phyloP scores from a whole-genome alignment of 2,329 filamentous ascomycete species.

The Fusarium nelsonii region DNA sequence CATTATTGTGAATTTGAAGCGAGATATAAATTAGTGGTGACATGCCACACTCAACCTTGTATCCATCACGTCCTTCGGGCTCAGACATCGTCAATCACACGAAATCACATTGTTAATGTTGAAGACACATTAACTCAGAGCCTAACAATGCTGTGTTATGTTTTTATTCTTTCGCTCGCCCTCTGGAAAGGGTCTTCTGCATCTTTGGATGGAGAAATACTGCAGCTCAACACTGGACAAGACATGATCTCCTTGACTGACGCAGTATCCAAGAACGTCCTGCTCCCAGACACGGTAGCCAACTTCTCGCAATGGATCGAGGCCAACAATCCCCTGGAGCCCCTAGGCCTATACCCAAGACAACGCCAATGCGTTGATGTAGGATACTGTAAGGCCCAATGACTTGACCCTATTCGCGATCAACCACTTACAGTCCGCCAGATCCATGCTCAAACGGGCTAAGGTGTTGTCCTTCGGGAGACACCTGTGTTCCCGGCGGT shows the following conservation, averaged over 20 bases:
- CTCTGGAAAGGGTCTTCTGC: background rate
- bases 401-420: accelerated
- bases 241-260: background rate
- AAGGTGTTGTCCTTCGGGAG: slow-evolving; percentile 7
- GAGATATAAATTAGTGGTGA: background rate
- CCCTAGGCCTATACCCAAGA: background rate
- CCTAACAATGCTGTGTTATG: no score
- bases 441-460: slow-evolving; percentile 11
- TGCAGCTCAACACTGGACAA: background rate
- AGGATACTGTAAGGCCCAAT: background rate
- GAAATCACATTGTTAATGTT: background rate
- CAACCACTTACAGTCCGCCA: background rate
- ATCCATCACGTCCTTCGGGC: background rate
- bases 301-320: slow-evolving; percentile 7
- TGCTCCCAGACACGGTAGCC: background rate
- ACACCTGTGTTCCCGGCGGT: slow-evolving; percentile 1
- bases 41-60: background rate
- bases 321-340: background rate
- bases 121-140: no score
- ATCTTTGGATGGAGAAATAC: background rate
- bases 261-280: background rate
- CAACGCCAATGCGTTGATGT: background rate
- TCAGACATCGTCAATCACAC: background rate
- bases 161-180: background rate
- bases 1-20: background rate